Conservation (phyloP, 2,329 filamentous ascomycete genomes). For the Rhynchosporium graminicola region DNA sequence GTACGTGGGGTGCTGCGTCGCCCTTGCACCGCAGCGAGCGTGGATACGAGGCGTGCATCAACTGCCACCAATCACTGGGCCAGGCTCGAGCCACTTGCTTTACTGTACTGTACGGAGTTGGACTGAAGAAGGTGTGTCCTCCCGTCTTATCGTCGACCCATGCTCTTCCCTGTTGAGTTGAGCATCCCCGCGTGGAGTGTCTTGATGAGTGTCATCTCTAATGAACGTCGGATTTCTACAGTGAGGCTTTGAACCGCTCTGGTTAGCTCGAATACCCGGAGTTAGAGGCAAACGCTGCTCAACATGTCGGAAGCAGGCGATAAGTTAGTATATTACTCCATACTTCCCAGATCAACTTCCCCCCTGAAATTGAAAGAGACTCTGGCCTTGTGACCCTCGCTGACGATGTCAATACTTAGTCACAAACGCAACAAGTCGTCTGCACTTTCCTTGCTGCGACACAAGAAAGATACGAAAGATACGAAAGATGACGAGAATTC, state of each 20-base stretch:
- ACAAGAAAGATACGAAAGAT: conserved; percentile 46
- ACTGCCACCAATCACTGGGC: no score
- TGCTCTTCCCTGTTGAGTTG: not conserved
- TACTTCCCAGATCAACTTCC: not conserved
- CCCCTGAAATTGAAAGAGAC: not conserved
- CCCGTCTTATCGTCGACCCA: not conserved
- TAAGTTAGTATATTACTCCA: not conserved
- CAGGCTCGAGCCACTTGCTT: not conserved
- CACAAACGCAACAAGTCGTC: conserved; percentile 56
- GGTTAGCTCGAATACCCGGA: not conserved
- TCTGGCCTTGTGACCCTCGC: conserved; percentile 3
- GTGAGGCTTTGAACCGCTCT: not conserved
- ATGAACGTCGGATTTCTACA: conserved; percentile 2
- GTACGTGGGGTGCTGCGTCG: not conserved
- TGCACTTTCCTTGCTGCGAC: conserved; percentile 54
- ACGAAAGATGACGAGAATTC: conserved; percentile 38
- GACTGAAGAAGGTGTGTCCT: conserved; percentile 4
- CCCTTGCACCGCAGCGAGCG: conserved; percentile 4
- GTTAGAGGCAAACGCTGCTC: not conserved
- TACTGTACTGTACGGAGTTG: not conserved
- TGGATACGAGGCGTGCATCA: not conserved
- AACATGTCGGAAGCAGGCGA: conserved; percentile 15
- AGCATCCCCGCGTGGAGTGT: not conserved
- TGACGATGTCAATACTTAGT: conserved; percentile 32
- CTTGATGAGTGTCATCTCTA: conserved; percentile 9